Percentiles rank a stretch among this genome's conserved stretches.
Evolutionary conservation across 2,329 filamentous ascomycete genomes (phyloP).

Genomic region (Graphilbum fragrans): DNA sequence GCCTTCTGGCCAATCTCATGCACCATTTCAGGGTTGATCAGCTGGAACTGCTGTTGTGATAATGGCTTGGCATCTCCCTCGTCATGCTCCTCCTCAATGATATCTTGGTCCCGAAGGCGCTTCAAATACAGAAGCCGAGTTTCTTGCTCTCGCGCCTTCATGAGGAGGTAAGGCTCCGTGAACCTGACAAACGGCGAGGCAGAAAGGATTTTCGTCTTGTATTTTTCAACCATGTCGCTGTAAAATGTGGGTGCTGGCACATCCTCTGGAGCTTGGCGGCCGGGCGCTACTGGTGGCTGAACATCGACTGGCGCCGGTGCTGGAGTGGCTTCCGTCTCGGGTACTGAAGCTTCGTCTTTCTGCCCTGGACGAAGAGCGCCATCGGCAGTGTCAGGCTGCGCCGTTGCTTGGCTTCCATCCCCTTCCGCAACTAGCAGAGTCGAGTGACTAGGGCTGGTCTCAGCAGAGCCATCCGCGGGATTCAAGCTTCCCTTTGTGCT

Average conservation of each 20-base stretch:
- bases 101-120: conserved; percentile 66
- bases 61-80: conserved; percentile 44
- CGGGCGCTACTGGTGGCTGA: conserved; percentile 24
- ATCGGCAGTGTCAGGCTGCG: too few species aligned
- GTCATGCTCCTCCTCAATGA: conserved; percentile 39
- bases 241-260: conserved; percentile 84
- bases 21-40: conserved; percentile 94
- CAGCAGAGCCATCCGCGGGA: too few species aligned
- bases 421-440: too few species aligned
- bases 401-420: too few species aligned
- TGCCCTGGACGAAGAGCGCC: too few species aligned
- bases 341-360: not conserved
- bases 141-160: conserved; percentile 86
- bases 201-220: conserved; percentile 85
- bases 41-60: conserved; percentile 59
- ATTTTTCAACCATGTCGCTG: conserved; percentile 86
- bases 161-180: conserved; percentile 82
- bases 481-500: too few species aligned
- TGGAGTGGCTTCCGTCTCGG: not conserved
- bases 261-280: conserved; percentile 58
- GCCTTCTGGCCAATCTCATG: conserved; percentile 69
- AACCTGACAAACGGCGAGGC: conserved; percentile 96
- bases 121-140: conserved; percentile 71
- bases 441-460: too few species aligned
- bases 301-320: not conserved